Evolutionary conservation across 2,329 filamentous ascomycete genomes (phyloP), one percentile per base, ranked within the genome.

Genomic region (Sporothrix sp.): DNA sequence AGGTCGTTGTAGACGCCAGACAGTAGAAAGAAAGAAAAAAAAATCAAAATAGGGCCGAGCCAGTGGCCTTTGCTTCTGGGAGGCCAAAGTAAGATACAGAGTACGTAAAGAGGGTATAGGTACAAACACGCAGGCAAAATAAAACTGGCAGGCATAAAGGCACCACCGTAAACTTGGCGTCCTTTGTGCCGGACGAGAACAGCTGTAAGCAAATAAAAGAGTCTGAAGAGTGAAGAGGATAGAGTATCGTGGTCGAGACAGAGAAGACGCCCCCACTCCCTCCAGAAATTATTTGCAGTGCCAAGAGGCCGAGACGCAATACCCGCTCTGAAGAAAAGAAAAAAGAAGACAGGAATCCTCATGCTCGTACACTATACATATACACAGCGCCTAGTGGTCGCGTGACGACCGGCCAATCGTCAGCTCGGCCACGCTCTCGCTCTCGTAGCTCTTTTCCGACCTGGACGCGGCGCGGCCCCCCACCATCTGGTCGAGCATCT

Each of bases 361-460:
- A 37, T 36, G 18, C 23, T 14, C 13, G n/a, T n/a, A n/a, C n/a
- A n/a, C n/a, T n/a, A 10, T 3, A 33, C 10, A 45, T 32, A 7
- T 16, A 42, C 23, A 3, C 20, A n/a, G 6, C 20, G 9, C 14
- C 20, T 40, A 50, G 21, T 36, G 40, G 14, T 36, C 50, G 4
- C 21, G 36, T n/a, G 47, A 52, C 30, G 21, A 18, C 13, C 32
- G 38, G 20, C 20, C 33, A 7, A 45, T 40, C 4, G 73, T 69
- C 21, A 78, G 61, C 56, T 75, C 73, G 13, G 70, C 73, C 62
- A 73, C 73, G 58, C 73, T 76, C 55, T 77, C 74, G 44, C 64
- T 73, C 54, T 74, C 73, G 48, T 68, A 68, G 25, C 60, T 62
- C 56, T 70, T 67, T 28, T 61, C 63, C 5, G 51, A 49, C 16